Base-by-base conservation (phyloP, 768 basidiomycete genomes). In the Kwoniella dejecticola region DNA sequence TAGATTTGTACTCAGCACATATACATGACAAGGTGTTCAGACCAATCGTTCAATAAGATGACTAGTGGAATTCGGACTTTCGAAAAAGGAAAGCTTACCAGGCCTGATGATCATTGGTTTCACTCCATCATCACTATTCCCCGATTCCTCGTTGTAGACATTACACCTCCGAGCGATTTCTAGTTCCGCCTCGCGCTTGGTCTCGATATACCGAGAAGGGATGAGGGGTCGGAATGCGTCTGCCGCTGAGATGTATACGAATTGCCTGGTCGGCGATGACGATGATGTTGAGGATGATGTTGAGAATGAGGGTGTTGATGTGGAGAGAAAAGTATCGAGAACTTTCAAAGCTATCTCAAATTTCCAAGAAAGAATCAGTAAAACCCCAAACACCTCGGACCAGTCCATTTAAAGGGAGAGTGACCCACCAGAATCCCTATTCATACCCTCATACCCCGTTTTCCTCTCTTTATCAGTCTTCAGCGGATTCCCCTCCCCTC, bases 181-280 rank as follows among this genome's bases (percentile, higher is more conserved):
- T 33, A 79, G 72, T 76, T 99, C 96, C 7, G 96, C 92, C 70
- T 92, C 86, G 19, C 94, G 86, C 81, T 99, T 99, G n/a, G 90
- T 89, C 74, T 88, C 84, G 70, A 98, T 91, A 80, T 99, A 99
- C 33, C 89, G 81, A 0, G 85, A 83, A 27, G 93, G 86, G 50
- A 98, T 85, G 70, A 95, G 71, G 26, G 95, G 96, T 13, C 90
- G 86, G 80, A 87, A 92, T 47, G 95, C 85, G 76, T 94, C 91
- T 73, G 95, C 95, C 5, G 96, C 96, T 49, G 96, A 99, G 58
- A 99, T 83, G 80, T 90, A 98, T 40, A 98, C 84, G 79, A 99
- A 98, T 1, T 81, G 73, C 11, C 62, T 54, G 24, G 36, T 12
- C 15, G 23, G 15, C 13, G 13, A 17, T 23, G 64, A n/a, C 21